Evolutionary conservation across 192 early-diverging fungal species (phyloP).

Genomic region (Entomortierella parvispora): DNA sequence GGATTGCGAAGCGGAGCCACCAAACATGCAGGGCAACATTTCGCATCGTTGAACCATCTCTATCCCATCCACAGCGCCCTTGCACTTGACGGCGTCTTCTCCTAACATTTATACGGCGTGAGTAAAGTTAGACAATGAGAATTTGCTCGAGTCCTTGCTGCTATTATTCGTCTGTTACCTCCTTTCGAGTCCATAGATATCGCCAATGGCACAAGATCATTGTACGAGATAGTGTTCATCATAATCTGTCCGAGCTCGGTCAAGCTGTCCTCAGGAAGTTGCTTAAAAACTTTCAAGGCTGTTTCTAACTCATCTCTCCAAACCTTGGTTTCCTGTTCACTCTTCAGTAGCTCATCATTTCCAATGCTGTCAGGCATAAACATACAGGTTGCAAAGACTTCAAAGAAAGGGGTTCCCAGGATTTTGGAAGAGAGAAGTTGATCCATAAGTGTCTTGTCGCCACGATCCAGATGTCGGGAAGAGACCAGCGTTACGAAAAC

Average conservation of each 20-base stretch:
- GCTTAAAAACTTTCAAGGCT: constrained; percentile 20
- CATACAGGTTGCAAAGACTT: constrained; percentile 54
- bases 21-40: constrained; percentile 24
- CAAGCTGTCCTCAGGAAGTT: neutral
- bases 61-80: constrained; percentile 37
- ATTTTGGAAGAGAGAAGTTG: constrained; percentile 23
- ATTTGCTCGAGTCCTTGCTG: too few relatives aligned
- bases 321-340: constrained; percentile 13
- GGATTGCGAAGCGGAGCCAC: constrained; percentile 12
- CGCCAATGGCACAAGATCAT: constrained; percentile 20
- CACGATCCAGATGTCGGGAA: constrained; percentile 13
- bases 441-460: constrained; percentile 2
- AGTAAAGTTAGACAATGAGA: too few relatives aligned
- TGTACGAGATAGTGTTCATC: constrained; percentile 12
- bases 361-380: constrained; percentile 57
- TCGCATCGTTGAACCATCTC: constrained; percentile 19
- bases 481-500: constrained; percentile 13
- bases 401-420: constrained; percentile 52
- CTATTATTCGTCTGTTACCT: too few relatives aligned
- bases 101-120: constrained; percentile 15
- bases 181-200: too few relatives aligned
- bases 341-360: constrained; percentile 39
- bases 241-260: constrained; percentile 12
- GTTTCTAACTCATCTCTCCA: constrained; percentile 30
- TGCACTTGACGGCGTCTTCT: constrained; percentile 37